These are phyloP conservation scores for Dentipellis sp. DNA, from an alignment of 768 basidiomycete genomes.

Conservation along the genomic window DNA sequence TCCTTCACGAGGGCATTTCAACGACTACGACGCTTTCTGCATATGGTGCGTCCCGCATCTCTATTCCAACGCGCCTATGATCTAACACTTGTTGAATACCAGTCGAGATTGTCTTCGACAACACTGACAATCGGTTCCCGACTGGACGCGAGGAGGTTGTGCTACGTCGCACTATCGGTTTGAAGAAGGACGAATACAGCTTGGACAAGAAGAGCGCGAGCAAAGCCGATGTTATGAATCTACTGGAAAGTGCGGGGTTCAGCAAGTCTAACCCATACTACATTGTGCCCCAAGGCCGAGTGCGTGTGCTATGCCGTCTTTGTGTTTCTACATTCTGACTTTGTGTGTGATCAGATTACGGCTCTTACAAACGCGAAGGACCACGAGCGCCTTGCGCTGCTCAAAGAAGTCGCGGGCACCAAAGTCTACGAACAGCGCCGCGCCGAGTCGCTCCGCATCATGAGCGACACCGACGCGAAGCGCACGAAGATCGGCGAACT, in stretches of 20 bases:
- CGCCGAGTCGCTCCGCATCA: constrained; percentile 87
- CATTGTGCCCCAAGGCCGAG: constrained; percentile 96
- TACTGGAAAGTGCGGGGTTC: constrained; percentile 95
- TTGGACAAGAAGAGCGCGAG: constrained; percentile 91
- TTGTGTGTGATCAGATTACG: constrained; percentile 59
- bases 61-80: not conserved
- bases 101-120: constrained; percentile 96
- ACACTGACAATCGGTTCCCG: constrained; percentile 88
- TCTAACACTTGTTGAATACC: not conserved
- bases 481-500: constrained; percentile 86
- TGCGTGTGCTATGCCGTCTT: constrained; percentile 29
- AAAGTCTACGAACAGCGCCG: constrained; percentile 96
- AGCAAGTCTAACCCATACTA: constrained; percentile 99
- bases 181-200: constrained; percentile 98
- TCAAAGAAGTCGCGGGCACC: constrained; percentile 97
- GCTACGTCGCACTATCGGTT: constrained; percentile 86
- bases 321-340: not conserved
- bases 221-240: constrained; percentile 96
- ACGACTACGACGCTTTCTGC: constrained; percentile 86
- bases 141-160: constrained; percentile 84
- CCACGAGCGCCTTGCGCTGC: constrained; percentile 81
- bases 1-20: constrained; percentile 92
- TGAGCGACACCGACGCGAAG: constrained; percentile 94
- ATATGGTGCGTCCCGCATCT: constrained; percentile 49
- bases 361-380: constrained; percentile 96